Evolutionary conservation across 495 filamentous ascomycete species (phyloP), one percentile per base, ranked within the genome.

Genomic region (Lophiostoma macrostomum): DNA sequence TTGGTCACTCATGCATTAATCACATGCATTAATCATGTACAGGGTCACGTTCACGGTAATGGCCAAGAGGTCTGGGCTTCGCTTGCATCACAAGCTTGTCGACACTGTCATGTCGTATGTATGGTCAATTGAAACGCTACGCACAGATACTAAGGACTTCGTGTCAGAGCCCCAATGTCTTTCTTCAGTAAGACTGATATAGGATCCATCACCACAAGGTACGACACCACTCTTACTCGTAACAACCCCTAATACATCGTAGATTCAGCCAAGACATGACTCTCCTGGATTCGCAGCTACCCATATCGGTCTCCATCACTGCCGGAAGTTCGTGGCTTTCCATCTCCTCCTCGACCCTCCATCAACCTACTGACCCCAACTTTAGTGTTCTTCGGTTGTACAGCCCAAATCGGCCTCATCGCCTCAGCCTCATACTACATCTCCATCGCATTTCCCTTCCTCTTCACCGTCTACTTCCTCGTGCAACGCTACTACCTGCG

Each of bases 251-350:
- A 28, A 50, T 35, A 4, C 29, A 14, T 12, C 14, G 19, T 16
- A 68, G 80, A 25, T 85, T 85, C 66, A 80, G 77, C 60, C 80
- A 84, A 60, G 81, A 84, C 45, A 66, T 85, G 25, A 70, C 75
- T 37, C 72, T 84, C 8, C 74, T 85, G 19, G 81, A 85, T 60
- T 80, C 75, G 64, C 70, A 77, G 28, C 69, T 72, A 18, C 79
- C 50, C 13, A 34, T 37, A 13, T 25, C 53, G 27, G 22, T 39
- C 12, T 8, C 39, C 16, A n/a, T 47, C 24, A 13, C 14, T 10
- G 19, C 18, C 19, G 16, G 16, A 14, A 30, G 8, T 38, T 5
- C 29, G 14, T 25, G 31, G n/a, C 20, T 31, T 19, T 41, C 12
- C 22, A 37, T 37, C n/a, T n/a, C n/a, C n/a, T n/a, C n/a, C n/a